Base-by-base conservation (phyloP, 352 stramenopile species). In the Phytophthora quininea region DNA sequence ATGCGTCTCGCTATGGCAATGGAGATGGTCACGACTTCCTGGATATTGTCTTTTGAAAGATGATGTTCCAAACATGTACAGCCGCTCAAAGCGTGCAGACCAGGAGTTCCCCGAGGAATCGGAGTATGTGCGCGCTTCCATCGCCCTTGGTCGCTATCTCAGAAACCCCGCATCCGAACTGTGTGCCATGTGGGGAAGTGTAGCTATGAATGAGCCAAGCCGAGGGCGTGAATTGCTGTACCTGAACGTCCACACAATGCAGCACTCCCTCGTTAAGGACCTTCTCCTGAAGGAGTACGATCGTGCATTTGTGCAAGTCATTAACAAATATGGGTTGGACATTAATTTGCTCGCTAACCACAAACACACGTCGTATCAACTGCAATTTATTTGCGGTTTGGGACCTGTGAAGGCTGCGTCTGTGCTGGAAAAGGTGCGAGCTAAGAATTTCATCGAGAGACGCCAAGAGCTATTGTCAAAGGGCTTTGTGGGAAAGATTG, bases 271-370 rank as follows among this genome's bases (percentile, higher is more conserved):
- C 38, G 88, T 92, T 31, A 93, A 95, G 70, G 88, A 96, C 45
- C 83, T 92, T 62, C 67, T 96, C 11, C 40, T 96, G 46, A 89
- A 84, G 24, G 85, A 95, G 64, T 97, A 95, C 56, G 89, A 97
- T 58, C 86, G 89, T 12, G 84, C 95, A 4, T 97, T 97, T 62
- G 76, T 87, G 45, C 86, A 93, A 69, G 68, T 88, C 15, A 78
- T 95, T 42, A 97, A 96, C 81, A 97, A 96, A 48, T 91, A 90
- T 48, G 89, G 89, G 47, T 79, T 97, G 46, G 89, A 97, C 62
- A 92, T 96, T 58, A 97, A 97, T 64, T 62, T 95, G 60, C 66
- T 94, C n/a, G 88, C 89, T 6, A 97, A 97, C 60, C 87, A 95
- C 75, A 92, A 92, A 57, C 89, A 97, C 50, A 83, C 89, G 1